These are phyloP conservation scores for Tilletia indica DNA, from an alignment of 1,284 basidiomycete species.

Conservation along the genomic window DNA sequence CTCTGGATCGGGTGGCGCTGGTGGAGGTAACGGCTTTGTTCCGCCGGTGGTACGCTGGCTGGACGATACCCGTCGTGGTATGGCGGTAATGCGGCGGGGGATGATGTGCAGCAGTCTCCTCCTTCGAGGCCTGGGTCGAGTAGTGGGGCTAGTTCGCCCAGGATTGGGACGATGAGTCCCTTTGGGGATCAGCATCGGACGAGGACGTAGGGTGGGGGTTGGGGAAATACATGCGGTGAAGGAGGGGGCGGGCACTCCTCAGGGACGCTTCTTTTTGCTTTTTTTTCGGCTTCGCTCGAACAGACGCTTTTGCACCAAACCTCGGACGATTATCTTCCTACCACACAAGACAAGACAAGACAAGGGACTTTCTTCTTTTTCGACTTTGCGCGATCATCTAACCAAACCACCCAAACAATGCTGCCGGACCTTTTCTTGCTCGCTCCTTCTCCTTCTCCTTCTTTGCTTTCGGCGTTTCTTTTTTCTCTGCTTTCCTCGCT, in stretches of 20 bases:
- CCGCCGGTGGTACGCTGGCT: background rate
- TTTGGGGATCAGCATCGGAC: constrained; percentile 9
- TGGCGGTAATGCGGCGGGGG: background rate
- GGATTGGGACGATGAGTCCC: constrained; percentile 4
- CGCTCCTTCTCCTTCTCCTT: background rate
- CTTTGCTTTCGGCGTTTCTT: background rate
- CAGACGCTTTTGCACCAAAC: background rate
- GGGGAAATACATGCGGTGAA: background rate
- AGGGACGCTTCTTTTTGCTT: background rate
- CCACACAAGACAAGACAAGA: background rate
- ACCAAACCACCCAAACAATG: background rate
- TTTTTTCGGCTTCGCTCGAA: background rate
- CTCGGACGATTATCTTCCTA: background rate
- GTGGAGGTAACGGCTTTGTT: background rate
- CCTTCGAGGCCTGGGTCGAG: background rate
- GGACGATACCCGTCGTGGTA: constrained; percentile 17
- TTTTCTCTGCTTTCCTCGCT: constrained; percentile 1
- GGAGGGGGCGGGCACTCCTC: background rate
- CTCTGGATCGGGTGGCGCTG: background rate
- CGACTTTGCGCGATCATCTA: too few relatives aligned
- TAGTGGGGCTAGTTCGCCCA: constrained; percentile 1
- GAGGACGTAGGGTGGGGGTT: background rate
- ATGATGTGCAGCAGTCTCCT: background rate
- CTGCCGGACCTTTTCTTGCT: background rate
- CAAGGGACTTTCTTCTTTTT: too few relatives aligned